Base-by-base conservation (phyloP, 495 filamentous ascomycete species). In the Daldinia grandis region DNA sequence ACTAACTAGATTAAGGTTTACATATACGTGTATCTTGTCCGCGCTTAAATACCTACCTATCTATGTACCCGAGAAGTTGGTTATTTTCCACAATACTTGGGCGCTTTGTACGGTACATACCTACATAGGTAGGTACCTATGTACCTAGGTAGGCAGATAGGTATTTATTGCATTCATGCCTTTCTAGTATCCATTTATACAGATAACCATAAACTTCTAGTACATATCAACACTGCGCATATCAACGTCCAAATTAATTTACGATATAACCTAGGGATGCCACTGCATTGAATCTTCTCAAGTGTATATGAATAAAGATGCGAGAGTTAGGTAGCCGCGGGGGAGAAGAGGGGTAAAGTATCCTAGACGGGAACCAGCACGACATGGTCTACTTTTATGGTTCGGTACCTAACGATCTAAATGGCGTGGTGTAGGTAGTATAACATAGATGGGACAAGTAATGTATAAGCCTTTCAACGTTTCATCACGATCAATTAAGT, bases 341-440 rank as follows among this genome's bases (percentile, higher is more conserved):
- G 37, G 49, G 58, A 40, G 14, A 31, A 60, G 55, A 63, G 53
- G 69, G 59, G 68, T 57, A 60, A 57, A 40, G 35, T 35, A 66
- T 69, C 65, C 50, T 47, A 57, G 37, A 28, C 56, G 7, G 49
- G 40, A 58, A 61, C 55, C 61, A 64, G 68, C 55, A 66, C 53
- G 30, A 51, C 49, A 68, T 49, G 38, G 35, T 49, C 61, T 44
- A 51, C 51, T 53, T 53, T 44, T 62, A 51, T 62, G 63, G 63
- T 64, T 67, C 64, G 54, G 69, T 65, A 64, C n/a, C n/a, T n/a
- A n/a, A n/a, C 58, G 69, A 64, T 64, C 69, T 60, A 19, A 51
- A 55, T 61, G 53, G 35, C 31, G 33, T 58, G 59, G 58, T 53
- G 54, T 64, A 27, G 47, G 54, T 64, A 27, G 47, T 51, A 47